These are phyloP conservation scores for Cochlearia excelsa DNA, from an alignment of 345 rosid species.

Conservation along the genomic window DNA sequence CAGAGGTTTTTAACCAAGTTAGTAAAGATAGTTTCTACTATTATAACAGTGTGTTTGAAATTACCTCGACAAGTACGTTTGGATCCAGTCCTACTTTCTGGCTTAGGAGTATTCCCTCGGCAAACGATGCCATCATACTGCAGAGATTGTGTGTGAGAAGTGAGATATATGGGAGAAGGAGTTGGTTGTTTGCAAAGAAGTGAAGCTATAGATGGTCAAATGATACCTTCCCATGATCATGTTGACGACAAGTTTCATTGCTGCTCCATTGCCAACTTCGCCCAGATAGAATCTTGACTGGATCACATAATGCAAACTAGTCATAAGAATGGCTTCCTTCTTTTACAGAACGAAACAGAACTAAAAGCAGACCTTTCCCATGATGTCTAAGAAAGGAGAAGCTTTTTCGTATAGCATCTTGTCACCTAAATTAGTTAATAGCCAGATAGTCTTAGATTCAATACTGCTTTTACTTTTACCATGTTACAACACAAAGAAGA, in stretches of 20 bases:
- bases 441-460: conserved; percentile 17
- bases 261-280: conserved; percentile 91
- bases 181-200: conserved; percentile 6
- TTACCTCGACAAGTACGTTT: conserved; percentile 70
- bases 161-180: conserved; percentile 20
- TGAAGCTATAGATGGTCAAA: conserved; percentile 8
- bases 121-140: conserved; percentile 96
- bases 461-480: conserved; percentile 5
- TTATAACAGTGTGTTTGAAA: neutral
- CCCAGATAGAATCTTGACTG: conserved; percentile 96
- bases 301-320: conserved; percentile 28
- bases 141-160: conserved; percentile 16
- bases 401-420: conserved; percentile 58
- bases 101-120: conserved; percentile 81
- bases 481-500: neutral
- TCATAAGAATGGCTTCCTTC: neutral
- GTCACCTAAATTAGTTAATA: conserved; percentile 59
- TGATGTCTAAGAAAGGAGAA: conserved; percentile 68
- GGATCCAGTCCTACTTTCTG: conserved; percentile 93
- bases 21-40: neutral
- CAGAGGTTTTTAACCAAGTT: conserved; percentile 7
- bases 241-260: conserved; percentile 95
- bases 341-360: neutral
- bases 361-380: conserved; percentile 74
- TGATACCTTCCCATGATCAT: conserved; percentile 96